Evolutionary conservation across 1,139 yeast genomes (phyloP), one percentile per base, ranked within the genome.

Genomic region (Lodderomyces theae): DNA sequence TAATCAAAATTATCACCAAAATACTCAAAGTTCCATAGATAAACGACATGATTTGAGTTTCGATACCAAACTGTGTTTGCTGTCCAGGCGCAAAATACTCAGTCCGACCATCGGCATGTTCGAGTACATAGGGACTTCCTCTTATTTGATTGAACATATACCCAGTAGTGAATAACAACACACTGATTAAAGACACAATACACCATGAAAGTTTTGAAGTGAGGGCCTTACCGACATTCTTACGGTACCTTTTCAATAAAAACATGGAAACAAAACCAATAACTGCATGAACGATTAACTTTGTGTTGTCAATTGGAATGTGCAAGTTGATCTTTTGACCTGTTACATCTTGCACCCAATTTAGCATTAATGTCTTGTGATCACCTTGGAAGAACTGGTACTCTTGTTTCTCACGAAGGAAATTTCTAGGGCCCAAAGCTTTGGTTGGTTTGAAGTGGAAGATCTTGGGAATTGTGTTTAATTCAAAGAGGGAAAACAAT

Each of bases 101-200:
- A 3, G 76, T 70, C 3, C 63, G 63, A 22, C 90, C 92, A 38
- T 75, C 65, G 7, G 69, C 70, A 40, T 71, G 74, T 36, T 74
- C 75, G 45, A 79, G 81, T 28, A 84, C 71, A 54, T 81, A 85
- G 15, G 88, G 95, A 7, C 82, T 74, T 34, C 77, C 77, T 59
- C 97, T 80, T 49, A 92, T 92, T 52, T 80, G 79, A 60, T 88
- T 89, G 74, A 80, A 92, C 98, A 92, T 92, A 64, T 89, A 86
- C 12, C 98, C 98, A 10, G 94, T 74, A 40, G 79, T 82, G 69
- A 90, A 86, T 53, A 89, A 66, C 47, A 90, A 69, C 21, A 87
- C 74, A 11, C 77, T 55, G 34, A 85, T 67, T 17, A 86, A 66
- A 3, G 86, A 72, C 12, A 74, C 42, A 4, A 79, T 75, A 38